A percentile compares a stretch with the other conserved stretches of the same genome.
Evolutionary conservation across 2,329 filamentous ascomycete genomes (phyloP).

Genomic region (Sporothrix brasiliensis): DNA sequence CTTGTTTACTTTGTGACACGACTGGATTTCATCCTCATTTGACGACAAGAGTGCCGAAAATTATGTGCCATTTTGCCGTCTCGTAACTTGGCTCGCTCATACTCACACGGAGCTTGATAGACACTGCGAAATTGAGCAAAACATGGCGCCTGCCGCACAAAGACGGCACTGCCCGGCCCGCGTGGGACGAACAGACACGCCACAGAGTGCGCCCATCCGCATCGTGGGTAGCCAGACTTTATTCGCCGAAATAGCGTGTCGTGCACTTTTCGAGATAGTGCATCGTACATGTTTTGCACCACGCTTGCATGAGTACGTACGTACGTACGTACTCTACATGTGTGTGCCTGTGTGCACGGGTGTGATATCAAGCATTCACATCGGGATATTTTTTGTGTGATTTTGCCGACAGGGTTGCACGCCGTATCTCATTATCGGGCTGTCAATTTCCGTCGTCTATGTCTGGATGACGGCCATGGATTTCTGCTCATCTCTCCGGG

Average conservation of each 20-base stretch:
- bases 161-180: neutral
- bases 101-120: too few species aligned
- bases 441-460: neutral
- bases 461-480: neutral
- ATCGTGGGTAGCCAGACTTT: neutral
- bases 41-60: neutral
- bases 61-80: neutral
- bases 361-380: neutral
- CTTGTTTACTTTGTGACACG: too few species aligned
- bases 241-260: neutral
- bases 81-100: too few species aligned
- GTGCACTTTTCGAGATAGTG: neutral
- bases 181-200: conserved; percentile 3
- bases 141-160: neutral
- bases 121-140: neutral
- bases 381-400: neutral
- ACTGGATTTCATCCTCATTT: neutral
- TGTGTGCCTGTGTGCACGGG: neutral
- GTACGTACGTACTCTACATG: neutral
- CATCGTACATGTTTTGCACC: neutral
- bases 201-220: neutral
- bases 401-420: conserved; percentile 12
- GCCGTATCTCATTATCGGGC: too few species aligned
- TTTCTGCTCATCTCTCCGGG: neutral
- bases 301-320: conserved; percentile 8